phyloP scores from a whole-genome alignment of 2,329 filamentous ascomycete genomes.

The Nothopassalora personata region DNA sequence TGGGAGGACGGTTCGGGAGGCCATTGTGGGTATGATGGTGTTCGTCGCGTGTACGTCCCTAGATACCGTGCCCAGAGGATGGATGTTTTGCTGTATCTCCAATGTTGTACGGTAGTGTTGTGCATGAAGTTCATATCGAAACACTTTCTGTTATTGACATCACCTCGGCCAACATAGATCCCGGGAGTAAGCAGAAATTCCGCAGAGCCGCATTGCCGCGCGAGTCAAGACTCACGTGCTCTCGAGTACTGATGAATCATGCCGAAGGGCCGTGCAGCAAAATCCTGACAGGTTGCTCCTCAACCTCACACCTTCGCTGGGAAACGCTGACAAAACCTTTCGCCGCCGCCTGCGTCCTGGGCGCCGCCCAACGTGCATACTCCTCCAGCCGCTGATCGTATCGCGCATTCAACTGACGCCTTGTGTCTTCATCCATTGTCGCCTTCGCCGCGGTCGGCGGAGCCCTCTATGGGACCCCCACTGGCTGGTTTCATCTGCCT shows the following conservation, averaged over 20 bases:
- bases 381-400: neutral
- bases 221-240: neutral
- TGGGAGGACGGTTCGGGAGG: neutral
- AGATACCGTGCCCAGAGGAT: no score
- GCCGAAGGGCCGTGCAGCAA: neutral
- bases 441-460: neutral
- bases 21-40: neutral
- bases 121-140: neutral
- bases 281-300: neutral
- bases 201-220: neutral
- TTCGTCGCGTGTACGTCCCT: neutral
- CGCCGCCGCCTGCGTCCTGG: neutral
- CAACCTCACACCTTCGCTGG: neutral
- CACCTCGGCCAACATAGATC: neutral
- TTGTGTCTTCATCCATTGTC: neutral
- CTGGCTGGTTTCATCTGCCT: neutral
- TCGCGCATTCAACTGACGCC: neutral
- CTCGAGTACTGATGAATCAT: neutral
- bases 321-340: neutral
- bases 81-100: neutral
- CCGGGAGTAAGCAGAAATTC: slow-evolving; percentile 1
- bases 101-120: neutral
- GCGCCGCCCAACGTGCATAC: neutral
- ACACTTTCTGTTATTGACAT: slow-evolving; percentile 1
- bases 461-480: neutral